Percentiles rank a stretch among this genome's conserved stretches.
Conservation (phyloP, 1,284 basidiomycete genomes). For the Malassezia slooffiae region DNA sequence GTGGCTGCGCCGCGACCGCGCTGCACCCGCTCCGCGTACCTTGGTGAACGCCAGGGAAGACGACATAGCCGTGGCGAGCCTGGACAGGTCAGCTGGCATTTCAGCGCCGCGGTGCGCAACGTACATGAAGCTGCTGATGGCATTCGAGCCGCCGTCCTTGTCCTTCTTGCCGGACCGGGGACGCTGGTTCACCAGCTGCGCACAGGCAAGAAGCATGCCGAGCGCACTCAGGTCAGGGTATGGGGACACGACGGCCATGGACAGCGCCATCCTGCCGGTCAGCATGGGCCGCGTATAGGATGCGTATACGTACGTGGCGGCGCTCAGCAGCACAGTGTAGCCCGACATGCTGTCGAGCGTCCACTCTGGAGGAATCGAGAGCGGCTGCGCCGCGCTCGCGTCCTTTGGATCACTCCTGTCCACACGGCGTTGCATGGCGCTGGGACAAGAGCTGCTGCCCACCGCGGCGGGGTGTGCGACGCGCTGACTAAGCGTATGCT, state of each 20-base stretch:
- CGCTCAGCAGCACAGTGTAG: conserved; percentile 8
- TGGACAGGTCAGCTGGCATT: conserved; percentile 1
- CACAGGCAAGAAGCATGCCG: conserved; percentile 1
- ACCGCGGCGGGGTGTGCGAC: too few relatives aligned
- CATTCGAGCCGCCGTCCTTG: conserved; percentile 6
- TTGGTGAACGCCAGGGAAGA: conserved; percentile 4
- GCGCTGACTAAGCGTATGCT: too few relatives aligned
- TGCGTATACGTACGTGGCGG: conserved; percentile 3
- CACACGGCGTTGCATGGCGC: conserved; percentile 6
- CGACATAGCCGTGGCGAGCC: conserved; percentile 3
- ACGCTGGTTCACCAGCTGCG: conserved; percentile 7
- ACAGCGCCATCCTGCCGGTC: conserved; percentile 6
- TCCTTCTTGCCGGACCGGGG: conserved; percentile 4
- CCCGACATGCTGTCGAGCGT: not conserved
- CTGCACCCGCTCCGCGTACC: too few relatives aligned
- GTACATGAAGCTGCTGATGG: conserved; percentile 11
- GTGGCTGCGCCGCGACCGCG: too few relatives aligned
- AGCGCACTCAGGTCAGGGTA: conserved; percentile 7
- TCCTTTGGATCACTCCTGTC: conserved; percentile 10
- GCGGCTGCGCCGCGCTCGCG: not conserved
- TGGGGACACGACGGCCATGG: conserved; percentile 7
- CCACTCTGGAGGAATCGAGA: conserved; percentile 6
- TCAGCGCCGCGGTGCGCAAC: not conserved
- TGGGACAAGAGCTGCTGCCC: too few relatives aligned
- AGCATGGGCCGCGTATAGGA: not conserved